These are phyloP conservation scores for Phycomyces blakesleeanus DNA, from an alignment of 192 early-diverging fungal genomes.

Conservation along the genomic window DNA sequence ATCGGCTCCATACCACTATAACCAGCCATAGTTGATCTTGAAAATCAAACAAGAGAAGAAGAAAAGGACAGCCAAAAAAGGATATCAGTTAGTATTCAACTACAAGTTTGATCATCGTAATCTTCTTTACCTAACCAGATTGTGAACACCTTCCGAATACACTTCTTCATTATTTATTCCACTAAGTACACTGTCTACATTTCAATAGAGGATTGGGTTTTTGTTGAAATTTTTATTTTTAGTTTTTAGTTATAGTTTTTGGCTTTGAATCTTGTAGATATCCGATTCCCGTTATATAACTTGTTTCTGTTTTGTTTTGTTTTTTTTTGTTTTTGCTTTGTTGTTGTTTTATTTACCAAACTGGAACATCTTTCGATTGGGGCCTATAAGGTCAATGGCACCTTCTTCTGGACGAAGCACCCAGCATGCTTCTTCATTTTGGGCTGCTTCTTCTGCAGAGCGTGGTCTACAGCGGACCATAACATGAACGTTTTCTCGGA, in stretches of 20 bases:
- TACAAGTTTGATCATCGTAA: not conserved
- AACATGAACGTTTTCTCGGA: slow-evolving; percentile 53
- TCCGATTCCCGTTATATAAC: no score
- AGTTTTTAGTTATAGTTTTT: no score
- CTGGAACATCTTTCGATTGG: slow-evolving; percentile 29
- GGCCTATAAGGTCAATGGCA: slow-evolving; percentile 14
- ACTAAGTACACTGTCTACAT: slow-evolving; percentile 42
- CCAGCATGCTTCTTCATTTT: slow-evolving; percentile 42
- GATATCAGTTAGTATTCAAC: not conserved
- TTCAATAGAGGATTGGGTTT: no score
- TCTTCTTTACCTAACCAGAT: slow-evolving; percentile 23
- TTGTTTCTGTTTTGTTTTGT: no score
- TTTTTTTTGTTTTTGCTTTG: no score
- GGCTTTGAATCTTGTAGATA: no score
- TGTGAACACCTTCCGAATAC: slow-evolving; percentile 41
- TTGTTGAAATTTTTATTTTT: no score
- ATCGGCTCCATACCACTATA: slow-evolving; percentile 70
- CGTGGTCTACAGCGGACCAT: slow-evolving; percentile 71
- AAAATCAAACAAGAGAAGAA: slow-evolving; percentile 1
- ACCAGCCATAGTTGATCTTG: slow-evolving; percentile 71
- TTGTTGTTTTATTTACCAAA: slow-evolving; percentile 40
- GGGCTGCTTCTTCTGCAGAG: slow-evolving; percentile 54
- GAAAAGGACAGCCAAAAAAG: no score
- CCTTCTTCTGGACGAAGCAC: slow-evolving; percentile 32
- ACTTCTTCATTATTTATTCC: slow-evolving; percentile 55